These are phyloP conservation scores for Astrothelium macrocarpum DNA, from an alignment of 495 filamentous ascomycete species.

Conservation along the genomic window DNA sequence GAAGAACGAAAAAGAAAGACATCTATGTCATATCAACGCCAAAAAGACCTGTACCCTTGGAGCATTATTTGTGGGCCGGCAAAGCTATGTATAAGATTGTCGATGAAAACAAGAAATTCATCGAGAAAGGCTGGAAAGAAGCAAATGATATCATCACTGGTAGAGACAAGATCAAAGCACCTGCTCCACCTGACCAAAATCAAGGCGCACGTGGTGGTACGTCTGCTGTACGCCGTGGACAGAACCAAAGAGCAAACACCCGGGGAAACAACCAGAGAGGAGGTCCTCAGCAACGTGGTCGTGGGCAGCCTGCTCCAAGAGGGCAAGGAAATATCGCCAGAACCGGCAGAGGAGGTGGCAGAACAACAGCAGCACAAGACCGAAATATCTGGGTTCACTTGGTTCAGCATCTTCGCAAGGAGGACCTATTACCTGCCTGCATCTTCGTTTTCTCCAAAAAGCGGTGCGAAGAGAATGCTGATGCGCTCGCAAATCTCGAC, in stretches of 20 bases:
- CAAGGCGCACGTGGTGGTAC: slow-evolving; percentile 19
- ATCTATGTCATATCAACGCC: slow-evolving; percentile 98
- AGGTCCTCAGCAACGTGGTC: slow-evolving; percentile 45
- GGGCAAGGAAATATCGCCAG: slow-evolving; percentile 78
- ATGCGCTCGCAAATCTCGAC: slow-evolving; percentile 87
- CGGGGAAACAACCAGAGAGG: slow-evolving; percentile 41
- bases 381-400: slow-evolving; percentile 95
- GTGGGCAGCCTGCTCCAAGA: slow-evolving; percentile 46
- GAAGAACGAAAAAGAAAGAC: slow-evolving; percentile 94
- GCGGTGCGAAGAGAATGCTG: slow-evolving; percentile 91
- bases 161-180: slow-evolving; percentile 58
- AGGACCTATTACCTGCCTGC: slow-evolving; percentile 77
- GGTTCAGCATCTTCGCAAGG: slow-evolving; percentile 79
- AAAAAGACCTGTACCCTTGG: slow-evolving; percentile 86
- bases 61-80: slow-evolving; percentile 91
- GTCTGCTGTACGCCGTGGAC: slow-evolving; percentile 16
- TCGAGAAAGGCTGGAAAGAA: slow-evolving; percentile 89
- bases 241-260: slow-evolving; percentile 26
- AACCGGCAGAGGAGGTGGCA: slow-evolving; percentile 70
- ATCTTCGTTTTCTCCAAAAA: slow-evolving; percentile 99
- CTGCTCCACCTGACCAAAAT: slow-evolving; percentile 21
- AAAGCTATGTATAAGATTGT: slow-evolving; percentile 93
- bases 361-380: slow-evolving; percentile 83
- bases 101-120: slow-evolving; percentile 77
- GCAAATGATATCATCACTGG: slow-evolving; percentile 76